Base-by-base conservation (phyloP, 345 rosid species). In the Cardamine chenopodiifolia region DNA sequence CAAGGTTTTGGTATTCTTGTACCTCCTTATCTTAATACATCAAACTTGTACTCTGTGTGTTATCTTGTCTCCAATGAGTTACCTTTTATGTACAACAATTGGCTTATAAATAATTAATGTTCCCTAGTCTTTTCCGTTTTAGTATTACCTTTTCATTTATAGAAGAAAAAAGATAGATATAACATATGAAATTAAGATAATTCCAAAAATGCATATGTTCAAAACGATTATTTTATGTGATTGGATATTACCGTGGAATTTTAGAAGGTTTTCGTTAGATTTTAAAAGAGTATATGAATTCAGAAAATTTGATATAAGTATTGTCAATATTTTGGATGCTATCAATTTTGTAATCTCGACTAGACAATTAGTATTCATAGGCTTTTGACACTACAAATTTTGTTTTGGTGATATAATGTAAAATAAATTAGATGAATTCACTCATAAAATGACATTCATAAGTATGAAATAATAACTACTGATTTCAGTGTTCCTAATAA, bases 21-120 rank as follows among this genome's bases (percentile, higher is more conserved):
- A 70, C 71, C 52, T 42, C 32, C 32, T 45, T 76, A 63, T 57
- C 57, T 61, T 39, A 0, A 56, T 20, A 49, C 72, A 64, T 49
- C 76, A 56, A 56, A 45, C 74, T n/a, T 53, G 45, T 60, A 14
- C 37, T 75, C 48, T 59, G 62, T 67, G 42, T 39, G 56, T 60
- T 50, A 29, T 28, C n/a, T 55, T 50, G 37, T 75, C 72, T 29
- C 69, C 62, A 67, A 20, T 60, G 79, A 66, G 72, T 74, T 74
- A 58, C 69, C 55, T 75, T 67, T 68, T 49, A 75, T 75, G 73
- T 60, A 67, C 79, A 59, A 1, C 28, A 40, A 19, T 17, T 75
- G 62, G 68, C 11, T 37, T 45, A 45, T 45, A 45, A 60, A 56
- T 74, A 66, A 56, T 35, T 29, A 40, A 50, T 28, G 25, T 37